Conservation (phyloP, 352 stramenopile species). For the Pythium periplocum region DNA sequence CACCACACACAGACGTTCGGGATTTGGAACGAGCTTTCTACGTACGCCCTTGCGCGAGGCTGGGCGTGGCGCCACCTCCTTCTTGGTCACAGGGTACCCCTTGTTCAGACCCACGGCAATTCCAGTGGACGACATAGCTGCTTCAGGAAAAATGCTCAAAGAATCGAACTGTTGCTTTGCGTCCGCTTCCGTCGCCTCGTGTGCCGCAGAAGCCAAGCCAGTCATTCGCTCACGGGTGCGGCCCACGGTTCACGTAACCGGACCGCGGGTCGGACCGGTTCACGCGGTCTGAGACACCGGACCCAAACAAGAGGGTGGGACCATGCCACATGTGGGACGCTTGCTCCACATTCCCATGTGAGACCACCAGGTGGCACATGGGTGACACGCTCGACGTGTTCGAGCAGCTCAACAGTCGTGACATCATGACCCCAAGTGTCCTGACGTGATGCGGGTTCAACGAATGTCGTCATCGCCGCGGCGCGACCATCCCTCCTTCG, state of each 20-base stretch:
- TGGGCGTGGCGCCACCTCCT: constrained; percentile 79
- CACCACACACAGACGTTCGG: too few relatives aligned
- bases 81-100: constrained; percentile 91
- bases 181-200: background rate
- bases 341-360: too few relatives aligned
- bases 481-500: background rate
- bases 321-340: background rate
- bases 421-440: constrained; percentile 32
- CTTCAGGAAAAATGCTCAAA: constrained; percentile 82
- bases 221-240: constrained; percentile 19
- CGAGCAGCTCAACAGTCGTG: constrained; percentile 24
- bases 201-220: constrained; percentile 10
- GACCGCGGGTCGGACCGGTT: background rate
- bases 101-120: constrained; percentile 91
- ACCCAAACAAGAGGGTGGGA: constrained; percentile 3
- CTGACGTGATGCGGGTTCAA: constrained; percentile 27
- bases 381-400: constrained; percentile 4
- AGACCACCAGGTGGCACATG: background rate
- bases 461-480: background rate
- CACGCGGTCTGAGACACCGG: background rate
- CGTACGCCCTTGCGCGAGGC: constrained; percentile 89
- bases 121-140: constrained; percentile 88
- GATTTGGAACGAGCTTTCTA: constrained; percentile 10
- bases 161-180: constrained; percentile 57
- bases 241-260: constrained; percentile 10